Conservation (phyloP, 139 green algal genomes). For the Auxenochlorella pyrenoidosa region DNA sequence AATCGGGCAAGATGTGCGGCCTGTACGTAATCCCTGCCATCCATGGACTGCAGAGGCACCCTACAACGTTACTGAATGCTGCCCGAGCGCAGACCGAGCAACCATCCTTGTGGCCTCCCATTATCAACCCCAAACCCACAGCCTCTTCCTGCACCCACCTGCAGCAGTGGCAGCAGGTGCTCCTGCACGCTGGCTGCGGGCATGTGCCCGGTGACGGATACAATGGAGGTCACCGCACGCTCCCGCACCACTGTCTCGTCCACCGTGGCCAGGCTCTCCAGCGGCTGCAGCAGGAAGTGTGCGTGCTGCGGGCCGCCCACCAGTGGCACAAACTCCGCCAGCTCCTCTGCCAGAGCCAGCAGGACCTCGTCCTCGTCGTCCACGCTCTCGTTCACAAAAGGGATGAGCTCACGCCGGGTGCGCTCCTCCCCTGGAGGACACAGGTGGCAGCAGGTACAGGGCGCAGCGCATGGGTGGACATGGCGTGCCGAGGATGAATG, state of each 20-base stretch:
- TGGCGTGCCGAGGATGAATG: not conserved
- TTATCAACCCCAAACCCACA: not conserved
- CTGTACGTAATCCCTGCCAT: not conserved
- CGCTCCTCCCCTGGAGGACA: slow-evolving; percentile 61
- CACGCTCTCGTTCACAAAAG: slow-evolving; percentile 95
- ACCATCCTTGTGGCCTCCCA: not conserved
- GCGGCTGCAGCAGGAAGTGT: slow-evolving; percentile 84
- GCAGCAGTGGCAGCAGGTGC: slow-evolving; percentile 37
- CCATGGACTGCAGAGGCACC: not conserved
- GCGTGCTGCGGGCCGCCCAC: slow-evolving; percentile 89
- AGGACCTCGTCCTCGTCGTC: slow-evolving; percentile 99
- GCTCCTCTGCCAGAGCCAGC: slow-evolving; percentile 95
- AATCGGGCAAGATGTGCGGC: not conserved
- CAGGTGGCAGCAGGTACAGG: not conserved
- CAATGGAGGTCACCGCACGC: slow-evolving; percentile 90
- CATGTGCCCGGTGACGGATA: slow-evolving; percentile 83
- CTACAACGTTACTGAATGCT: not conserved
- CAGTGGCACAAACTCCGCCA: slow-evolving; percentile 94
- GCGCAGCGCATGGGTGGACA: not conserved
- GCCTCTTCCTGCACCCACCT: not conserved
- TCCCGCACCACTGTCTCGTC: slow-evolving; percentile 99
- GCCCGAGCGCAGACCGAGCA: no score
- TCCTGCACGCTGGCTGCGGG: slow-evolving; percentile 61
- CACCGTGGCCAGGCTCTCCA: slow-evolving; percentile 94
- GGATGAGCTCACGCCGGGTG: slow-evolving; percentile 96